Evolutionary conservation across 768 basidiomycete species (phyloP), one percentile per base, ranked within the genome.

Genomic region (Xerocomellus chrysenteron): DNA sequence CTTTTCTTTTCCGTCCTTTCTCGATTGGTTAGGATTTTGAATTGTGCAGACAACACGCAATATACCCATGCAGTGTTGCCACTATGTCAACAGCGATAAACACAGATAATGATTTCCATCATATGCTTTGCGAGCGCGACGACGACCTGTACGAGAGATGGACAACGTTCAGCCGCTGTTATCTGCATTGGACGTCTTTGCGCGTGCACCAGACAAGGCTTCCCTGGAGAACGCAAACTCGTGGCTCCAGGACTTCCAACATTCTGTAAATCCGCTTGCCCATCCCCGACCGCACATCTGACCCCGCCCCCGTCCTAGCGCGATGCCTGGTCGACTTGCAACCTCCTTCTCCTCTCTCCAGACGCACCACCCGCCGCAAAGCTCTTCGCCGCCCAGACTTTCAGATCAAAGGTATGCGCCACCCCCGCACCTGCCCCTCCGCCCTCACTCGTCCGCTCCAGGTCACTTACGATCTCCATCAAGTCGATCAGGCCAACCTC

Each of bases 181-280:
- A 65, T 82, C 88, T 62, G 92, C 88, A 24, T 78, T 94, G 63
- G 84, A 86, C 49, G 88, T 93, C 45, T 94, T 94, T 72, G 78
- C 81, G 62, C 81, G 85, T 57, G 86, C 87, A 51, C 90, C 96
- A 33, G 91, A 96, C 79, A 88, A 90, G 65, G 73, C 74, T 16
- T 86, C 92, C 17, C 81, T 97, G 61, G 90, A 92, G 63, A 82
- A 81, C 63, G 96, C 94, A 63, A 98, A 97, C 77, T 76, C 85
- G 63, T 98, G 94, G 94, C 87, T 99, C 60, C 90, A 94, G 78
- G 94, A 95, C 74, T 99, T 98, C 73, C 96, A 99, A 79, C 95
- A 98, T 80, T 95, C 93, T 80, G 96, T 98, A 87, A 89, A 85
- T 90, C 80, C 78, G 78, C 75, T 85, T 84, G 80, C 82, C 81